Percentiles rank a stretch among this genome's conserved stretches.
Conservation (phyloP, 345 rosid genomes). For the Salix brachista region DNA sequence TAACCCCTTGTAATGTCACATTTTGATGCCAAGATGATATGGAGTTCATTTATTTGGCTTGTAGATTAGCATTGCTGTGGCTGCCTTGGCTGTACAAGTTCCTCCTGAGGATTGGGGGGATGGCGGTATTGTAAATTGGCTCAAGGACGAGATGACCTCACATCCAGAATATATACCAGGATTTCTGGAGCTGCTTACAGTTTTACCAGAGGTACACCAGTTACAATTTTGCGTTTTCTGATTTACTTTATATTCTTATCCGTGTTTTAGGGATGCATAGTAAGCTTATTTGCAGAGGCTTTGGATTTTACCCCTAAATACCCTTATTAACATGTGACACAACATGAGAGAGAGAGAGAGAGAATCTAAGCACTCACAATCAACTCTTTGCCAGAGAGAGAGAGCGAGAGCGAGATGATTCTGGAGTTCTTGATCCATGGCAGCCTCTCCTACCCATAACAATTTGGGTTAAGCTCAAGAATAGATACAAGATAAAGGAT, state of each 20-base stretch:
- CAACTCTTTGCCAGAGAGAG: neutral
- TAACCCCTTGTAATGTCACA: neutral
- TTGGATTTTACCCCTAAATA: neutral
- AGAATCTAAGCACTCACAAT: neutral
- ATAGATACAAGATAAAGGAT: neutral
- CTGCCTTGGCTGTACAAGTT: slow-evolving; percentile 98
- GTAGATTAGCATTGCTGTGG: slow-evolving; percentile 98
- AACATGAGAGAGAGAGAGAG: neutral
- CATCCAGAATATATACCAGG: slow-evolving; percentile 94
- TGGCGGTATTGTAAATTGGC: slow-evolving; percentile 92
- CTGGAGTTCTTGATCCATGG: neutral
- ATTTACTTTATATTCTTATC: neutral
- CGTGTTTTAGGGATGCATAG: neutral
- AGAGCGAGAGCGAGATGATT: neutral
- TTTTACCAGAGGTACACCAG: slow-evolving; percentile 83
- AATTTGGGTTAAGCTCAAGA: neutral
- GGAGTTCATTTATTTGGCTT: slow-evolving; percentile 26
- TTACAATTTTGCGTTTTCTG: slow-evolving; percentile 1
- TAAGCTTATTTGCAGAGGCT: neutral
- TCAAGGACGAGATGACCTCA: slow-evolving; percentile 83
- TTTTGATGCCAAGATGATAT: slow-evolving; percentile 10
- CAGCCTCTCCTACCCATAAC: neutral
- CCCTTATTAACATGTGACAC: neutral
- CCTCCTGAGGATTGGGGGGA: slow-evolving; percentile 96
- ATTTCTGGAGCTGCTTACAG: slow-evolving; percentile 90